A percentile compares a stretch with the other conserved stretches of the same genome.
Evolutionary conservation across 129 eudicot species (phyloP).

Genomic region (Helianthus annuus): HanXRQr2.0-SUNRISE NC_035436.2:73549527-73550026

Average conservation of each 20-base stretch:
- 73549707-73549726: not conserved
- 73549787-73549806: conserved; percentile 37
- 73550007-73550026: not conserved
- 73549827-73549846: conserved; percentile 35
- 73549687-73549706: not conserved
- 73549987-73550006: not conserved
- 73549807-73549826: conserved; percentile 31
- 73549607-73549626: conserved; percentile 37
- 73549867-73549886: conserved; percentile 35
- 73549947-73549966: not conserved
- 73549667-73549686: not conserved
- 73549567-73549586: conserved; percentile 9
- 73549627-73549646: conserved; percentile 35
- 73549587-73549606: conserved; percentile 29
- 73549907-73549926: conserved; percentile 2
- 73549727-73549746: not conserved
- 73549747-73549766: conserved; percentile 44
- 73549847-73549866: conserved; percentile 41
- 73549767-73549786: conserved; percentile 28
- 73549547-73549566: not conserved
- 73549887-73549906: conserved; percentile 14
- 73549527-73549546: too few relatives aligned
- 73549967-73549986: not conserved
- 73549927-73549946: not conserved
- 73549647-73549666: conserved; percentile 1